Evolutionary conservation across 2,329 filamentous ascomycete species (phyloP), one percentile per base, ranked within the genome.

Genomic region (Fusarium sp.): DNA sequence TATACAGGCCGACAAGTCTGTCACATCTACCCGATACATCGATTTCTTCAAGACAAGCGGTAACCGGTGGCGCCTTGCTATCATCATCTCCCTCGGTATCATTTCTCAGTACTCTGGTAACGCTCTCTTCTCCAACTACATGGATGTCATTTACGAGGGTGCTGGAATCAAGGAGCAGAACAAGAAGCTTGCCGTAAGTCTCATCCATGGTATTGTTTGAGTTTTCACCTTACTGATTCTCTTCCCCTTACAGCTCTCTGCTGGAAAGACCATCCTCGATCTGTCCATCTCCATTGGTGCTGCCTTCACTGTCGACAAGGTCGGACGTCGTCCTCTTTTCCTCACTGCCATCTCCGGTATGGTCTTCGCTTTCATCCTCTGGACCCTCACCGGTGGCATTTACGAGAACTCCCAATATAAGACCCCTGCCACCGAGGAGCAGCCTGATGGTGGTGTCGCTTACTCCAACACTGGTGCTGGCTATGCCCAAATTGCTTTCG

Each of bases 81-180:
- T 93, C 62, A 84, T 92, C 46, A 80, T 91, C 46, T 91, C 89
- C 1, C 85, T 93, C 23, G 91, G 90, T 76, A 82, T 92, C 74
- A 91, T 92, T 77, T 91, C 89, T 4, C 90, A 93, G 80, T 92
- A 91, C 82, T 90, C 87, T 59, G 91, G 91, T 49, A 93, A 92
- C 77, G 90, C 89, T 23, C 82, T 93, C 4, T 89, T 93, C 77
- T 90, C 87, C 71, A 92, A 92, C 82, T 92, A 92, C 79, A 89
- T 91, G 76, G 88, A 90, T 67, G 84, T 86, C 64, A 86, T 93
- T 72, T 91, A 91, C 81, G 82, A 86, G 44, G 87, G 87, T 54
- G 89, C 90, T 56, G 90, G 90, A 49, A 91, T 92, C 77, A 87
- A 75, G 2, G 82, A 86, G 50, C 84, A 89, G 78, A 86, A 87